Evolutionary conservation across 1,284 basidiomycete genomes (phyloP), one percentile per base, ranked within the genome.

Genomic region (Wallemia mellicola): DNA sequence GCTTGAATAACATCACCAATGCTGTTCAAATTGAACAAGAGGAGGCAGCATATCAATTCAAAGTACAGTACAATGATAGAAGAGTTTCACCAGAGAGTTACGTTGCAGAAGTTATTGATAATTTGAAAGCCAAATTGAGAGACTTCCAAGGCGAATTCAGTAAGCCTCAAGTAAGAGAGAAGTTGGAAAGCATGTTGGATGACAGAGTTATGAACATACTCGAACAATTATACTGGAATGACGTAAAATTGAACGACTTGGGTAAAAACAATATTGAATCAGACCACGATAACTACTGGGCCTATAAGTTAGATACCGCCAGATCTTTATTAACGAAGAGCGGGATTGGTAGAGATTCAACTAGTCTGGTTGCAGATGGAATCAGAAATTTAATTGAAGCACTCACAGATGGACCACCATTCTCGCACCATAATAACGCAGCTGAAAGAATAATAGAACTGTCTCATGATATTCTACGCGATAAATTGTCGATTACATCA

Each of bases 51-150:
- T 99, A 99, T 70, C 91, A 96, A 70, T 98, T 98, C 79, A 99
- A 99, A 71, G 91, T 98, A 0, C 88, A 96, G 70, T 99, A 98
- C 75, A 98, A 99, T 68, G 94, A 99, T 71, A 80, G 88, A 24
- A 78, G 84, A 26, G 86, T 96, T 64, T 85, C 86, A 0, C 81
- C 94, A 14, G 94, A 99, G 70, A 89, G 86, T 1, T 99, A 99
- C 68, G 87, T 96, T 58, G 91, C 92, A 19, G 94, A 98, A 71
- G 89, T 88, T 1, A 82, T 96, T 71, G 92, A 98, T 67, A 75
- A 78, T 7, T 79, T 98, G 64, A 98, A 99, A 72, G 77, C 79
- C 0, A 80, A 83, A 56, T 92, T 99, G 76, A 86, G 84, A 66
- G 81, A 87, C 55, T 83, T 83, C 66, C 84, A 83, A 0, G 70